Evolutionary conservation across 1,284 basidiomycete genomes (phyloP).

Genomic region (Rhodotorula sp.): DNA sequence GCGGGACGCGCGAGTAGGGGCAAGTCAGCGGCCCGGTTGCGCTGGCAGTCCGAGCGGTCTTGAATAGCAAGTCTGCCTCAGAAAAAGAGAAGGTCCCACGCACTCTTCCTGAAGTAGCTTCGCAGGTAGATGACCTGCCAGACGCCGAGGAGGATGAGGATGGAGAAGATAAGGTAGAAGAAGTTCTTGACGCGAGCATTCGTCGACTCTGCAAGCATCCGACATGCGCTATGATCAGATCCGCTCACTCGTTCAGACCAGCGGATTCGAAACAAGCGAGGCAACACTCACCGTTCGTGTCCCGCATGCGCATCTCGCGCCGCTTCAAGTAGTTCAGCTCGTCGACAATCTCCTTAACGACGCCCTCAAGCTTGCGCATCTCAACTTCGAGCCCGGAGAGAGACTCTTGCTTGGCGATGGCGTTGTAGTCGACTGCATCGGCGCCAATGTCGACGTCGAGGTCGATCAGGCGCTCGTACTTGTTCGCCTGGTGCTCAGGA

Average conservation of each 20-base stretch:
- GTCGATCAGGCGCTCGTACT: conserved; percentile 70
- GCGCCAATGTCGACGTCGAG: conserved; percentile 97
- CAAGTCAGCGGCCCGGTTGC: not conserved
- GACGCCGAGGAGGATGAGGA: conserved; percentile 75
- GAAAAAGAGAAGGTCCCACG: no score
- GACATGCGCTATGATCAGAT: not conserved
- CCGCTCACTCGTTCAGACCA: not conserved
- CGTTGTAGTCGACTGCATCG: conserved; percentile 98
- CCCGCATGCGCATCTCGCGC: conserved; percentile 83
- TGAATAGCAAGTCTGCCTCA: no score
- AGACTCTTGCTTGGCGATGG: conserved; percentile 97
- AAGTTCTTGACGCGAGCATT: conserved; percentile 88
- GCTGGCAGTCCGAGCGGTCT: no score
- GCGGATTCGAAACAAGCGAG: not conserved
- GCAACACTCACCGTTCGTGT: conserved; percentile 70
- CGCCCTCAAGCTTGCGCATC: conserved; percentile 93
- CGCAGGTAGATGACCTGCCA: conserved; percentile 96
- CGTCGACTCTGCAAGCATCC: conserved; percentile 68
- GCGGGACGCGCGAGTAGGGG: not conserved
- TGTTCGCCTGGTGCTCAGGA: conserved; percentile 53
- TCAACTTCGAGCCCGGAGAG: conserved; percentile 94
- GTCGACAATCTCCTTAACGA: conserved; percentile 91
- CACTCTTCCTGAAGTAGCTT: conserved; percentile 42
- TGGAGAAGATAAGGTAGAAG: conserved; percentile 79
- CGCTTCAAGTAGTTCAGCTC: conserved; percentile 89